Conservation (phyloP, 192 early-diverging fungal genomes). For the Backusella psychrophila region DNA sequence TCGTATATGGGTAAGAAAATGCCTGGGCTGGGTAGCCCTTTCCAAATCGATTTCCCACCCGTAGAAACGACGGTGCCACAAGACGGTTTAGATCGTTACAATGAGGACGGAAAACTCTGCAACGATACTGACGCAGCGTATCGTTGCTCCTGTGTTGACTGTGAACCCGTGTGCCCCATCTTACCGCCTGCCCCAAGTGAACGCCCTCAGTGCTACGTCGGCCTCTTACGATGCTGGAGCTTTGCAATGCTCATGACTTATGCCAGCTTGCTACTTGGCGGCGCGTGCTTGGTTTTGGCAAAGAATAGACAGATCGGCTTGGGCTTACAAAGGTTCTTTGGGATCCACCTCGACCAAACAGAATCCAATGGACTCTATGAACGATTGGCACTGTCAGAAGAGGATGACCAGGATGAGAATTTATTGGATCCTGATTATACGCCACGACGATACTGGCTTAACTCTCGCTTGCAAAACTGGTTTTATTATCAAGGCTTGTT, state of each 20-base stretch:
- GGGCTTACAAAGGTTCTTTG: background rate
- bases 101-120: slow-evolving; percentile 38
- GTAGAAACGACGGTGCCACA: slow-evolving; percentile 14
- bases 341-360: background rate
- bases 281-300: background rate
- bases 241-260: slow-evolving; percentile 47
- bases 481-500: slow-evolving; percentile 58
- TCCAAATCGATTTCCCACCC: slow-evolving; percentile 60
- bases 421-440: slow-evolving; percentile 46
- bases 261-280: slow-evolving; percentile 16
- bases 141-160: slow-evolving; percentile 64
- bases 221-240: slow-evolving; percentile 46
- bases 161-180: slow-evolving; percentile 50
- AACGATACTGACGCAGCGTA: slow-evolving; percentile 49
- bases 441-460: slow-evolving; percentile 47
- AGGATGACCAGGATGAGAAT: slow-evolving; percentile 37
- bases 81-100: slow-evolving; percentile 14
- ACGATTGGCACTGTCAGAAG: slow-evolving; percentile 42
- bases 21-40: slow-evolving; percentile 56
- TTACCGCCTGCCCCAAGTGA: slow-evolving; percentile 49
- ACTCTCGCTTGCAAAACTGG: slow-evolving; percentile 50
- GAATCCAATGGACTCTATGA: slow-evolving; percentile 32
- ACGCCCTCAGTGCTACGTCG: slow-evolving; percentile 39
- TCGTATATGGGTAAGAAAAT: slow-evolving; percentile 52
- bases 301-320: background rate